Percentiles rank a stretch among this genome's conserved stretches.
These are phyloP conservation scores for Boletellus deceptivus DNA, from an alignment of 1,284 basidiomycete species.

Conservation along the genomic window DNA sequence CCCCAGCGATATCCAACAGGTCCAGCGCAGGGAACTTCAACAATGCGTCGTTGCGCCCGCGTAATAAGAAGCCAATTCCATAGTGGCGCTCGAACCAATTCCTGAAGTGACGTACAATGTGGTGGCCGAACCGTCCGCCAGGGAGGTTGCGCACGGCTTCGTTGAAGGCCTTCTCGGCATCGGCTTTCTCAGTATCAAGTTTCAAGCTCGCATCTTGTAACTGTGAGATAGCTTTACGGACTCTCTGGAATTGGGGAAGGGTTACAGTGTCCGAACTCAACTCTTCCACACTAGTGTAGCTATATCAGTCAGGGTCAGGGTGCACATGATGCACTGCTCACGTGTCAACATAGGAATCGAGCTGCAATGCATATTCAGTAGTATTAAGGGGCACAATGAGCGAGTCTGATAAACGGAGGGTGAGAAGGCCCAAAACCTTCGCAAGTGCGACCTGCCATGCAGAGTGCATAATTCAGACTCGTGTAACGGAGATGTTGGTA, in stretches of 20 bases:
- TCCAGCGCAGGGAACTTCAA: conserved; percentile 13
- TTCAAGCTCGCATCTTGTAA: conserved; percentile 51
- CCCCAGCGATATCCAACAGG: background rate
- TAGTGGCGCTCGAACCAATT: conserved; percentile 33
- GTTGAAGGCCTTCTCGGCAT: conserved; percentile 37
- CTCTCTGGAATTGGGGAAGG: conserved; percentile 43
- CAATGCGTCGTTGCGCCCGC: conserved; percentile 10
- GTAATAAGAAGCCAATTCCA: conserved; percentile 12
- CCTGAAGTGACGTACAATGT: conserved; percentile 8
- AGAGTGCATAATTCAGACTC: conserved; percentile 1
- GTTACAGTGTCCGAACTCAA: conserved; percentile 35
- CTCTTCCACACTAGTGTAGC: conserved; percentile 44
- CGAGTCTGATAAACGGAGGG: conserved; percentile 61
- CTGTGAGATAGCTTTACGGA: conserved; percentile 49
- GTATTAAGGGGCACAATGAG: conserved; percentile 72
- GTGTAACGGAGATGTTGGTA: background rate
- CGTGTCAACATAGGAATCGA: conserved; percentile 58
- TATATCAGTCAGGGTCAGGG: conserved; percentile 1
- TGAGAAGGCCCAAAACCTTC: conserved; percentile 59
- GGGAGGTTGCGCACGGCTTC: conserved; percentile 34
- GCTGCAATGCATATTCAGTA: conserved; percentile 69
- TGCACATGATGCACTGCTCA: conserved; percentile 30
- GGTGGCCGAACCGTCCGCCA: background rate
- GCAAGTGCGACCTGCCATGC: conserved; percentile 54
- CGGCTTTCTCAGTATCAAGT: conserved; percentile 51